Evolutionary conservation across 2,329 filamentous ascomycete species (phyloP).

Genomic region (Ophiostoma sp.): DNA sequence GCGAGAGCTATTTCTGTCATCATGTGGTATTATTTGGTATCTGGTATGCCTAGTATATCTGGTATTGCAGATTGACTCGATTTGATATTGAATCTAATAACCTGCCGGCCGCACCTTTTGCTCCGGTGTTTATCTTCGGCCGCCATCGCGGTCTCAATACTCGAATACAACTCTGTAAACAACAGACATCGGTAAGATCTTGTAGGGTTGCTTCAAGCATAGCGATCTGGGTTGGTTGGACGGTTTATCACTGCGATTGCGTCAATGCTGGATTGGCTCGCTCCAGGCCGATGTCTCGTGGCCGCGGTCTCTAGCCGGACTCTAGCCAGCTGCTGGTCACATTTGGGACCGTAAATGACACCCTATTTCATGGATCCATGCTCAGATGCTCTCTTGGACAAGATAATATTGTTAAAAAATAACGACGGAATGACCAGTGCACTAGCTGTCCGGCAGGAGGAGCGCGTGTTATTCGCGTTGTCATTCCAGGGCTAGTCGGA

Average conservation of each 20-base stretch:
- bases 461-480: too few relatives aligned
- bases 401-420: too few relatives aligned
- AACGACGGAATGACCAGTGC: too few relatives aligned
- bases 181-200: slow-evolving; percentile 5
- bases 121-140: background rate
- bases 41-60: background rate
- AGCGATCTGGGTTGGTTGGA: background rate
- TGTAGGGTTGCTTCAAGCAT: background rate
- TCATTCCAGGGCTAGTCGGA: too few relatives aligned
- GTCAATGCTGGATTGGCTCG: too few relatives aligned
- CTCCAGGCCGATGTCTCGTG: background rate
- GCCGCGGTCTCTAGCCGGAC: background rate
- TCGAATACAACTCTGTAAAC: background rate
- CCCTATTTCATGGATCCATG: background rate
- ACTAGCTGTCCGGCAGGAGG: too few relatives aligned
- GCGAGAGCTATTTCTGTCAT: background rate
- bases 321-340: background rate
- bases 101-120: slow-evolving; percentile 1
- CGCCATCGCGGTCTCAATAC: background rate
- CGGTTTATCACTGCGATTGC: too few relatives aligned
- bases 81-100: background rate
- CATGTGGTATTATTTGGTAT: background rate
- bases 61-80: background rate
- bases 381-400: background rate
- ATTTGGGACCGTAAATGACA: background rate